These are phyloP conservation scores for Trichopus zeylanicus DNA, from an alignment of 116 monocot species.

Conservation along the genomic window DNA sequence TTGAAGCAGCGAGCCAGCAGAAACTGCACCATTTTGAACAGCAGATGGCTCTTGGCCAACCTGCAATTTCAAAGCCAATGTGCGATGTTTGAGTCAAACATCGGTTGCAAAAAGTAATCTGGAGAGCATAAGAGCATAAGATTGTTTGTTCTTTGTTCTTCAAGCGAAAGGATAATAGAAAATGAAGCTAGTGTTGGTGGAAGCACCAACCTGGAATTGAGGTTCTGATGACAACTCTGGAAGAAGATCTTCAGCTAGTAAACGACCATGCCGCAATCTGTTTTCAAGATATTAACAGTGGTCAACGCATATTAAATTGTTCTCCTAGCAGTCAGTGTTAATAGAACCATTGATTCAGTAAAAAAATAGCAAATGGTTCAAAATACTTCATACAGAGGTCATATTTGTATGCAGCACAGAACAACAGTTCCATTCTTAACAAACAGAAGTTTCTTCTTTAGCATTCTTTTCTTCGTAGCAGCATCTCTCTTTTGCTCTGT, in stretches of 20 bases:
- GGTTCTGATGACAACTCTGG: too few species aligned
- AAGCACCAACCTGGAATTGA: too few species aligned
- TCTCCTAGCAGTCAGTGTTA: constrained; percentile 29
- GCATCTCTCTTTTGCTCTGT: constrained; percentile 75
- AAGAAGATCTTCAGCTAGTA: too few species aligned
- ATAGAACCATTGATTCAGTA: background rate
- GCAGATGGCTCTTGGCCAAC: background rate
- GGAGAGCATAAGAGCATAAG: too few species aligned
- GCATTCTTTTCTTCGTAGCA: too few species aligned
- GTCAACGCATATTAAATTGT: too few species aligned
- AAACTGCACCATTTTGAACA: background rate
- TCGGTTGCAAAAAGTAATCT: too few species aligned
- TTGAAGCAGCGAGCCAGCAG: background rate
- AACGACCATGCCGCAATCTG: too few species aligned
- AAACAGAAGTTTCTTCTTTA: constrained; percentile 85
- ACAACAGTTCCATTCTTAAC: constrained; percentile 93
- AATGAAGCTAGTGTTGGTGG: too few species aligned
- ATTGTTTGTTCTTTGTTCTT: background rate
- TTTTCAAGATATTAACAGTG: too few species aligned
- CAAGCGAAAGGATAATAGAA: too few species aligned
- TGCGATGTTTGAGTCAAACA: background rate
- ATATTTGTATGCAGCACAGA: constrained; percentile 82
- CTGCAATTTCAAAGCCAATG: too few species aligned
- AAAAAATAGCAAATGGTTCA: background rate
- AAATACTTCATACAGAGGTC: background rate